Conservation (phyloP, 1,284 basidiomycete genomes). For the Sphagnurus paluster region DNA sequence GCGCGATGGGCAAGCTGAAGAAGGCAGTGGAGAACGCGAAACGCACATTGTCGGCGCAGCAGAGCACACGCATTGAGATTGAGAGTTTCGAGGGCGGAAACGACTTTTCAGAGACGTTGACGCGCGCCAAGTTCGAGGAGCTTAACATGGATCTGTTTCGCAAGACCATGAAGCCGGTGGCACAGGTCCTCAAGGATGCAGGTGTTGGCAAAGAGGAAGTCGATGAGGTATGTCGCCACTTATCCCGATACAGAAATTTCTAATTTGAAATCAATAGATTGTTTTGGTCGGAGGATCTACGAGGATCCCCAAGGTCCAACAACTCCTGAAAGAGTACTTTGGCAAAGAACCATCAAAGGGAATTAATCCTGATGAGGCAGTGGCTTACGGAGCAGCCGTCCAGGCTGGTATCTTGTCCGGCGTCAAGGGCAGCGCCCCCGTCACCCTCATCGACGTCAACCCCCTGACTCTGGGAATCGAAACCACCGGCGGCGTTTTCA, state of each 20-base stretch:
- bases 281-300: constrained; percentile 91
- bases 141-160: constrained; percentile 73
- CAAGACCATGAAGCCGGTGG: constrained; percentile 72
- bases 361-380: constrained; percentile 94
- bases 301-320: constrained; percentile 85
- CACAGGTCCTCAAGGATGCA: constrained; percentile 72
- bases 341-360: constrained; percentile 78
- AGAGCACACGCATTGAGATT: constrained; percentile 73
- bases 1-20: constrained; percentile 81
- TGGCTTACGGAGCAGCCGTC: constrained; percentile 91
- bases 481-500: constrained; percentile 87
- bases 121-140: constrained; percentile 76
- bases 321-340: constrained; percentile 86
- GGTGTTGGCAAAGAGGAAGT: constrained; percentile 66
- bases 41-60: constrained; percentile 68
- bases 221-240: constrained; percentile 52
- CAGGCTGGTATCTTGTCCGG: constrained; percentile 88
- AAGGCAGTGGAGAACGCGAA: constrained; percentile 80
- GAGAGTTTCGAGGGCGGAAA: constrained; percentile 74
- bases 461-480: constrained; percentile 88
- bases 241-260: neutral
- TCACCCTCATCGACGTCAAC: constrained; percentile 73
- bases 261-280: constrained; percentile 42
- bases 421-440: constrained; percentile 76
- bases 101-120: constrained; percentile 74